These are phyloP conservation scores for Mycena amicta DNA, from an alignment of 768 basidiomycete genomes.

Conservation along the genomic window DNA sequence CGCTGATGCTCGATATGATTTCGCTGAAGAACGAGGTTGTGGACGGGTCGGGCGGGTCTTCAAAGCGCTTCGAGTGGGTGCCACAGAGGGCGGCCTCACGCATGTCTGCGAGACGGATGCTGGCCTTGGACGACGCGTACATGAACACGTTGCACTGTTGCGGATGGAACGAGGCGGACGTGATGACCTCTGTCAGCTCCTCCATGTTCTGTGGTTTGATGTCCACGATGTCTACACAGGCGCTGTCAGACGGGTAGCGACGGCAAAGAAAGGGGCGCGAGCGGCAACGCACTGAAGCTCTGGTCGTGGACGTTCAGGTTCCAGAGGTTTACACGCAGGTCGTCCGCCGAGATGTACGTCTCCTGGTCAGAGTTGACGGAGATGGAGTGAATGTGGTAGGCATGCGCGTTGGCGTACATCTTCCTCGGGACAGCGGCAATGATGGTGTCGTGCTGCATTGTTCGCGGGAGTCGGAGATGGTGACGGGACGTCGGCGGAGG, in stretches of 20 bases:
- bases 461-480: constrained; percentile 83
- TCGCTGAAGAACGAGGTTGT: constrained; percentile 99
- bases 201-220: constrained; percentile 99
- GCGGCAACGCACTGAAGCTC: constrained; percentile 90
- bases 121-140: constrained; percentile 99
- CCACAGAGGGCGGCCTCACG: constrained; percentile 96
- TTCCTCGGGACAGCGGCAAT: constrained; percentile 98
- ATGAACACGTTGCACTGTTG: constrained; percentile 97
- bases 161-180: constrained; percentile 97
- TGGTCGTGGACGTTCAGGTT: constrained; percentile 97
- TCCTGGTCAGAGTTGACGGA: constrained; percentile 99
- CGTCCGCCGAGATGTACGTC: constrained; percentile 98
- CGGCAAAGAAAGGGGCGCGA: no score
- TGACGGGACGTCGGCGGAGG: constrained; percentile 58
- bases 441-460: constrained; percentile 94
- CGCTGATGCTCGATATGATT: constrained; percentile 98
- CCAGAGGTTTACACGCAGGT: constrained; percentile 97
- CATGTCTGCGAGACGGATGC: constrained; percentile 99
- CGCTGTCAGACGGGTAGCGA: no score
- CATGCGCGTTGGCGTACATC: constrained; percentile 98
- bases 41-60: constrained; percentile 97
- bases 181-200: constrained; percentile 98
- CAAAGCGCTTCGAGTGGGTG: constrained; percentile 80
- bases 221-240: constrained; percentile 94
- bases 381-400: constrained; percentile 99